Conservation (phyloP, 176 grass and related monocot species). For the Hordeum vulgare region DNA sequence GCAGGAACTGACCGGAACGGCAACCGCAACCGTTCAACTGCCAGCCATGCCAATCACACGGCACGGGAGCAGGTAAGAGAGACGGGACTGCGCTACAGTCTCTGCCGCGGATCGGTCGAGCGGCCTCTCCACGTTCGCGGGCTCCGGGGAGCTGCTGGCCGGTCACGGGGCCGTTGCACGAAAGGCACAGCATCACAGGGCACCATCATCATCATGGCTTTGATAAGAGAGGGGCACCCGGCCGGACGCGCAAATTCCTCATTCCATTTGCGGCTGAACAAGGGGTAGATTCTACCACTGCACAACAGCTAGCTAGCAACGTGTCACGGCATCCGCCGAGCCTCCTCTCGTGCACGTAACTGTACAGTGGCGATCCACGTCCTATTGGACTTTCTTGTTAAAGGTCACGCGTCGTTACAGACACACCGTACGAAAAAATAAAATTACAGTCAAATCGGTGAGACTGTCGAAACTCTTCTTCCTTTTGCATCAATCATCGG, state of each 20-base stretch:
- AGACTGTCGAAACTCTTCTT: no score
- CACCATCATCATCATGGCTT: not conserved
- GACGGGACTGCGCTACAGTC: not conserved
- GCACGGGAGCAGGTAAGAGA: not conserved
- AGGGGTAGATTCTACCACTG: not conserved
- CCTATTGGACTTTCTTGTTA: not conserved
- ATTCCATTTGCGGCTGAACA: not conserved
- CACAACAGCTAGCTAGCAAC: not conserved
- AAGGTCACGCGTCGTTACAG: no score
- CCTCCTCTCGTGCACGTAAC: not conserved
- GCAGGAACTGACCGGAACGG: not conserved
- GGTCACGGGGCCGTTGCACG: constrained; percentile 10
- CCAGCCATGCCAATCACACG: not conserved
- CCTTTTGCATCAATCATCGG: no score
- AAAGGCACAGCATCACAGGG: not conserved
- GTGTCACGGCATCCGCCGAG: not conserved
- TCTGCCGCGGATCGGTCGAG: not conserved
- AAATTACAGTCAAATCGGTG: no score
- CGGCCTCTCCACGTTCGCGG: not conserved
- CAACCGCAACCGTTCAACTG: not conserved
- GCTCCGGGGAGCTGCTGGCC: not conserved
- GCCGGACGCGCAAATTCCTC: not conserved
- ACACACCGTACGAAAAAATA: no score
- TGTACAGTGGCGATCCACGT: not conserved
- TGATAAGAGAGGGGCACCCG: not conserved